phyloP scores from a whole-genome alignment of 345 rosid species.

The Ceriops tagal region DNA sequence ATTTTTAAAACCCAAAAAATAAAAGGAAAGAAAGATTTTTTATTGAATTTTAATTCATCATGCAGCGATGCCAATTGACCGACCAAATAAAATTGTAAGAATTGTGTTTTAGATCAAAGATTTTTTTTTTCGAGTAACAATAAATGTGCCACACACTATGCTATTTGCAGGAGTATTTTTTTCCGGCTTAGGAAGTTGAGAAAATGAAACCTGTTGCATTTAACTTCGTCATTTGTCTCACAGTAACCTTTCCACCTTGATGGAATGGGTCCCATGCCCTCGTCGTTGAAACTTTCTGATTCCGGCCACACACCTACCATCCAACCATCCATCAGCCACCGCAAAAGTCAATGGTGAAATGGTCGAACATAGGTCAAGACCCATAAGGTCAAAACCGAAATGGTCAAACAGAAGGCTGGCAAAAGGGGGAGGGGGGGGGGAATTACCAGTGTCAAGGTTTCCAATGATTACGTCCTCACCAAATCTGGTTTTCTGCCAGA shows the following conservation, averaged over 20 bases:
- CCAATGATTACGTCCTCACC: constrained; percentile 23
- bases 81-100: too few relatives aligned
- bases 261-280: constrained; percentile 22
- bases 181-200: not conserved
- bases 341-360: too few relatives aligned
- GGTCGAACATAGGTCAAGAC: not conserved
- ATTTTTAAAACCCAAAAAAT: too few relatives aligned
- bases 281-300: constrained; percentile 21
- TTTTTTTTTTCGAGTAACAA: too few relatives aligned
- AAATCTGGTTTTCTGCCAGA: constrained; percentile 16
- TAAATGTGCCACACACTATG: not conserved
- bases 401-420: not conserved
- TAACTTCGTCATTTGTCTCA: constrained; percentile 8
- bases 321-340: not conserved
- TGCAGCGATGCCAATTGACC: too few relatives aligned
- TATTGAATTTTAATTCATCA: too few relatives aligned
- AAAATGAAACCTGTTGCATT: constrained; percentile 15
- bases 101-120: too few relatives aligned
- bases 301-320: constrained; percentile 17
- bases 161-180: not conserved
- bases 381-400: not conserved
- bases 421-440: not conserved
- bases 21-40: too few relatives aligned
- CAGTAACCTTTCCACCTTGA: constrained; percentile 27
- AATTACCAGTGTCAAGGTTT: constrained; percentile 24